These are phyloP conservation scores for Erodium maritimum DNA, from an alignment of 345 rosid species.

Conservation along the genomic window DNA sequence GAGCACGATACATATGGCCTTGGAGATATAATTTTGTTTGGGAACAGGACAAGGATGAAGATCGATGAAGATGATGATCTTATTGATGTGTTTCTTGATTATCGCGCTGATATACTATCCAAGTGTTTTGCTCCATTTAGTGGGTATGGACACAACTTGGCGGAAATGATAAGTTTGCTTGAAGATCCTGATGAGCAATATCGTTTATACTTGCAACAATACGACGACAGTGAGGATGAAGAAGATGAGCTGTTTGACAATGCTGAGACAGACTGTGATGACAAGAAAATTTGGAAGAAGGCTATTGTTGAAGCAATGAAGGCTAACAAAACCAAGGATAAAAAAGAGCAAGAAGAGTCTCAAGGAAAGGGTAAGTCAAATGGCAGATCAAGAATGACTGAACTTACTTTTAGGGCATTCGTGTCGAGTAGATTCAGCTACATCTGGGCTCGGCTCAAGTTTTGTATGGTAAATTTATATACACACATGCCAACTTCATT, in stretches of 20 bases:
- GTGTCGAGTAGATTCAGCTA: constrained; percentile 11
- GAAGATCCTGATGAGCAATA: neutral
- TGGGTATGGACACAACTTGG: constrained; percentile 3
- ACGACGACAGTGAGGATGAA: neutral
- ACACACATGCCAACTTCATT: constrained; percentile 26
- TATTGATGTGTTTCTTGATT: constrained; percentile 6
- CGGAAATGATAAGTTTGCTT: constrained; percentile 2
- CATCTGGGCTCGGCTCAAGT: constrained; percentile 6
- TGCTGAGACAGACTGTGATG: neutral
- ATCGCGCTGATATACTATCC: neutral
- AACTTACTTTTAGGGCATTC: constrained; percentile 11
- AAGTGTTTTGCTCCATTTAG: neutral
- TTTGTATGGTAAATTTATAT: constrained; percentile 16
- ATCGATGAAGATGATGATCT: constrained; percentile 5
- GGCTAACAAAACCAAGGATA: constrained; percentile 1
- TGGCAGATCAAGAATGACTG: neutral
- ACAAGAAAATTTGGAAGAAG: neutral
- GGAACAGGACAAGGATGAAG: constrained; percentile 6
- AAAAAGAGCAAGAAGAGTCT: neutral
- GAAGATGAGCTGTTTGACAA: neutral
- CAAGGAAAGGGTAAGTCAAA: neutral
- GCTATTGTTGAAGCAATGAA: constrained; percentile 2
- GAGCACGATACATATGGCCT: constrained; percentile 2
- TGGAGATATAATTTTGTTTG: constrained; percentile 6
- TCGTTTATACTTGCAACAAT: neutral